phyloP scores from a whole-genome alignment of 2,329 filamentous ascomycete species.

The Colletotrichum liaoningense region DNA sequence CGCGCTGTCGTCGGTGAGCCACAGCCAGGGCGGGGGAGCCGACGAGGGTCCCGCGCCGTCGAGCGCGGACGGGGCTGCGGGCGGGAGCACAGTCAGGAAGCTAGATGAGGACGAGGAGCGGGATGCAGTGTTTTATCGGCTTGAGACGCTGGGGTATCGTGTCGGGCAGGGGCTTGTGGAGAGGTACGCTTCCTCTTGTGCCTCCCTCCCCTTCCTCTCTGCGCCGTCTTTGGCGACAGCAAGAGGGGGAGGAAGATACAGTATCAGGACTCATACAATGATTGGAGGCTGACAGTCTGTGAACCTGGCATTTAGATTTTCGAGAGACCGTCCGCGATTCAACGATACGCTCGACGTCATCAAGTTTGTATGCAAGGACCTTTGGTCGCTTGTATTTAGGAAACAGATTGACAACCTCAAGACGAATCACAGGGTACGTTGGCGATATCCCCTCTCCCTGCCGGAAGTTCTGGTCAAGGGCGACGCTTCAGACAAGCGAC shows the following conservation, averaged over 20 bases:
- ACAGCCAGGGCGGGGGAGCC: slow-evolving; percentile 18
- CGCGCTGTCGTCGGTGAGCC: slow-evolving; percentile 10
- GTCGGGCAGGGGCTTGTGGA: slow-evolving; percentile 94
- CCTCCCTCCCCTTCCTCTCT: background rate
- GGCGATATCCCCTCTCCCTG: background rate
- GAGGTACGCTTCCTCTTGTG: slow-evolving; percentile 65
- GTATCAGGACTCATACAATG: background rate
- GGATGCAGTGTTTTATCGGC: slow-evolving; percentile 85
- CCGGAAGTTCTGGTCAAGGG: background rate
- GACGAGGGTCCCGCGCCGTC: slow-evolving; percentile 31
- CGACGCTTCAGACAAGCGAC: background rate
- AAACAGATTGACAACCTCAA: slow-evolving; percentile 99
- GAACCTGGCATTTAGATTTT: slow-evolving; percentile 68
- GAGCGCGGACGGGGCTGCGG: slow-evolving; percentile 37
- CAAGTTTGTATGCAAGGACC: slow-evolving; percentile 98
- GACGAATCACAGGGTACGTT: slow-evolving; percentile 87
- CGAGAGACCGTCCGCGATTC: slow-evolving; percentile 85
- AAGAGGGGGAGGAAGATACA: background rate
- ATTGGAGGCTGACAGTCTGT: background rate
- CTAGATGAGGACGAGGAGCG: slow-evolving; percentile 83
- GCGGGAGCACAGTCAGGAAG: slow-evolving; percentile 41
- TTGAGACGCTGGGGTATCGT: slow-evolving; percentile 88
- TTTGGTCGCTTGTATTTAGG: slow-evolving; percentile 93
- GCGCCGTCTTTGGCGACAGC: background rate
- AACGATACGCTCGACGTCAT: slow-evolving; percentile 94